These are phyloP conservation scores for Chaetomium sp. DNA, from an alignment of 2,329 filamentous ascomycete genomes.

Conservation along the genomic window DNA sequence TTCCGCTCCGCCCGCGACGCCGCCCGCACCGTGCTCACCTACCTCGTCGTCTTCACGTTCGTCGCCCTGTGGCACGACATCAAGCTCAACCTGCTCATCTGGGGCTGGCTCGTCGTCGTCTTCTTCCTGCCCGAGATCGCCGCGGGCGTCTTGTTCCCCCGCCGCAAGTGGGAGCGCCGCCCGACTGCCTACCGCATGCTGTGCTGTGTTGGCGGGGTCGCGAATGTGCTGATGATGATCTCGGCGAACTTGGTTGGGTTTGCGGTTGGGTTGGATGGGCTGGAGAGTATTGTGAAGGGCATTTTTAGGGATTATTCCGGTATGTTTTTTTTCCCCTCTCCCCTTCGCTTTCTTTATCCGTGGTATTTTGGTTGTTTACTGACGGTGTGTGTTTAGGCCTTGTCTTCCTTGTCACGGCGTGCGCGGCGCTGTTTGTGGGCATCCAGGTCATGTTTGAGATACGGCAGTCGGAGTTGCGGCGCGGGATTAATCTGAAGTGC, in stretches of 20 bases:
- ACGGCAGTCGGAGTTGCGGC: conserved; percentile 78
- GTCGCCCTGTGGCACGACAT: conserved; percentile 99
- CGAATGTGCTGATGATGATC: conserved; percentile 94
- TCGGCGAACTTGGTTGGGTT: conserved; percentile 93
- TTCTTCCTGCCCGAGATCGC: conserved; percentile 91
- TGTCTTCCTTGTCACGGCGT: conserved; percentile 72
- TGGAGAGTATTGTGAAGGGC: conserved; percentile 73
- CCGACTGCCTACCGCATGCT: conserved; percentile 78
- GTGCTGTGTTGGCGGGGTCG: conserved; percentile 77
- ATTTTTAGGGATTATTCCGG: conserved; percentile 76
- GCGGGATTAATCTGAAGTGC: conserved; percentile 82
- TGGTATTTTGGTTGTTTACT: conserved; percentile 24
- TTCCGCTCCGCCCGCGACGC: conserved; percentile 50
- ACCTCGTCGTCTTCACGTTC: conserved; percentile 88
- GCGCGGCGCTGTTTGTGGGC: conserved; percentile 76
- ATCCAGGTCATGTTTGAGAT: conserved; percentile 97
- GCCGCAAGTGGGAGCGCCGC: conserved; percentile 66
- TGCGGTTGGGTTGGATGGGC: conserved; percentile 84
- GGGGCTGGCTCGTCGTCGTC: conserved; percentile 94
- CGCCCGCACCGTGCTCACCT: conserved; percentile 69
- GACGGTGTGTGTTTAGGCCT: conserved; percentile 55
- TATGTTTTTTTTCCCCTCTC: conserved; percentile 41
- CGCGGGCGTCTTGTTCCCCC: conserved; percentile 71
- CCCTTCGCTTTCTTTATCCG: neutral
- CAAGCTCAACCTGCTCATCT: conserved; percentile 83